Conservation (phyloP, 1,139 yeast genomes). For the Sugiyamaella japonica region DNA sequence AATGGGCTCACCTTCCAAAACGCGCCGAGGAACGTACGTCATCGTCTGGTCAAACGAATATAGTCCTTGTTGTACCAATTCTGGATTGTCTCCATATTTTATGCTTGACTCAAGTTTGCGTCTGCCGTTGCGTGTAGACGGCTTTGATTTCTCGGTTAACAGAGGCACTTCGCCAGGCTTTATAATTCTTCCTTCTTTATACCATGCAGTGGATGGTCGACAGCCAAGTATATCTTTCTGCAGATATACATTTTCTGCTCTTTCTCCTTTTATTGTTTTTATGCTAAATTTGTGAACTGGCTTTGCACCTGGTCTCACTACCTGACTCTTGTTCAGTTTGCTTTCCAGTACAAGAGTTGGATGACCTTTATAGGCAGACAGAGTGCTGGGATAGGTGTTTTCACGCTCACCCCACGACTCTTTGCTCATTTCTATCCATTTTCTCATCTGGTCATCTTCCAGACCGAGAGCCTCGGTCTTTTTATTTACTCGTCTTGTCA, state of each 20-base stretch:
- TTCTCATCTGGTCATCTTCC: constrained; percentile 52
- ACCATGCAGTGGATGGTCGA: constrained; percentile 73
- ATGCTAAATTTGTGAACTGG: constrained; percentile 20
- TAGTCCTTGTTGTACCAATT: constrained; percentile 52
- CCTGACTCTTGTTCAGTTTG: constrained; percentile 62
- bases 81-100: constrained; percentile 46
- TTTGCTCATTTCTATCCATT: constrained; percentile 54
- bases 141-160: constrained; percentile 40
- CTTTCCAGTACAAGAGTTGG: constrained; percentile 69
- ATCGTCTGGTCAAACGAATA: constrained; percentile 74
- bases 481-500: neutral
- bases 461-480: constrained; percentile 40
- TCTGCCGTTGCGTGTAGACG: constrained; percentile 31
- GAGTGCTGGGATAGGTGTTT: constrained; percentile 59
- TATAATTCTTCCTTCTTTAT: constrained; percentile 63
- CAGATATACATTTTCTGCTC: constrained; percentile 58
- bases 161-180: constrained; percentile 63
- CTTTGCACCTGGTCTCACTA: constrained; percentile 48
- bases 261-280: constrained; percentile 46
- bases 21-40: constrained; percentile 53
- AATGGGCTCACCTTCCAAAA: constrained; percentile 52
- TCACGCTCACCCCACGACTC: constrained; percentile 67
- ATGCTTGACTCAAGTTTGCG: constrained; percentile 25
- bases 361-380: constrained; percentile 70
- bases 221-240: constrained; percentile 56